These are phyloP conservation scores for Calonectria honghensis DNA, from an alignment of 2,329 filamentous ascomycete species.

Conservation along the genomic window DNA sequence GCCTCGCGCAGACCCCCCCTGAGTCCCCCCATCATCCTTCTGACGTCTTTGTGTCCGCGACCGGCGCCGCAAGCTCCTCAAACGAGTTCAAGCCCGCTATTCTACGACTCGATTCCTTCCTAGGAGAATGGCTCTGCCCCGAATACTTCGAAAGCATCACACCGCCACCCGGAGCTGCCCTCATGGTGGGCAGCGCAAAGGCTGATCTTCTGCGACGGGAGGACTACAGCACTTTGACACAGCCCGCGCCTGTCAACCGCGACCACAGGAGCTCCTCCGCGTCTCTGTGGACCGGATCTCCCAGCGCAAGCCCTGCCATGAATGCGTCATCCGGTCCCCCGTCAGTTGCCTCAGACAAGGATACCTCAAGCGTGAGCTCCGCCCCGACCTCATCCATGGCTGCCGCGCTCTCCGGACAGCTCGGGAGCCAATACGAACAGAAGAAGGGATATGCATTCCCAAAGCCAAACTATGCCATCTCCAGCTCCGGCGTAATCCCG, in stretches of 20 bases:
- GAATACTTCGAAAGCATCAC: slow-evolving; percentile 96
- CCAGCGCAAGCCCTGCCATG: slow-evolving; percentile 53
- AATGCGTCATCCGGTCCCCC: slow-evolving; percentile 42
- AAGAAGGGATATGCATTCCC: slow-evolving; percentile 81
- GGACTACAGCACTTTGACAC: slow-evolving; percentile 74
- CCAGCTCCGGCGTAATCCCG: slow-evolving; percentile 86
- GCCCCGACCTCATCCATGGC: slow-evolving; percentile 58
- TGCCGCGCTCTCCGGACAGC: slow-evolving; percentile 59
- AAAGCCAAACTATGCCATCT: slow-evolving; percentile 88
- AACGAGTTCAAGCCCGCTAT: slow-evolving; percentile 72
- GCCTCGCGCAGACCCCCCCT: slow-evolving; percentile 77
- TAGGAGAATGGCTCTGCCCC: slow-evolving; percentile 96
- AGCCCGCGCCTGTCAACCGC: slow-evolving; percentile 43
- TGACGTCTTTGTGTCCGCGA: slow-evolving; percentile 60
- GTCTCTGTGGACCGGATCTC: slow-evolving; percentile 60
- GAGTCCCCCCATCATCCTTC: slow-evolving; percentile 58
- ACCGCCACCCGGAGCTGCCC: slow-evolving; percentile 87
- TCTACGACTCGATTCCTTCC: slow-evolving; percentile 90
- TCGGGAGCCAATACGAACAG: slow-evolving; percentile 48
- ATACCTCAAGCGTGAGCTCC: slow-evolving; percentile 42
- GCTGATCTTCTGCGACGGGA: slow-evolving; percentile 87
- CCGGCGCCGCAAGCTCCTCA: slow-evolving; percentile 51
- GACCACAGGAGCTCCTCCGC: slow-evolving; percentile 51
- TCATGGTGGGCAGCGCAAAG: slow-evolving; percentile 94
- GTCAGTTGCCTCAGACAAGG: slow-evolving; percentile 53